Conservation (phyloP, 2,329 filamentous ascomycete genomes). For the Amauroascus verrucosus region DNA sequence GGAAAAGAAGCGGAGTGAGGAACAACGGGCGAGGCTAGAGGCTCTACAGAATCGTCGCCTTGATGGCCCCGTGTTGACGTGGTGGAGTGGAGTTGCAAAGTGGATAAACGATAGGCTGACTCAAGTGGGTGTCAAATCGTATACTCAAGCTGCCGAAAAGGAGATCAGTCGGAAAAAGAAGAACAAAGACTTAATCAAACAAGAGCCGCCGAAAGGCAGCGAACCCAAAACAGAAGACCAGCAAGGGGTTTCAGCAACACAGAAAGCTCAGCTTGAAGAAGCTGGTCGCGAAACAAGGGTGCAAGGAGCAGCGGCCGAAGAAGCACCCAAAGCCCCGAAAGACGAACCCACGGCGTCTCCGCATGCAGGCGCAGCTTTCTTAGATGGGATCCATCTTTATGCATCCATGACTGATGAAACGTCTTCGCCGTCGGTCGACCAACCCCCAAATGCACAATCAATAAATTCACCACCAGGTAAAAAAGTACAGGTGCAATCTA, state of each 20-base stretch:
- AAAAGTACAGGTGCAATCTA: background rate
- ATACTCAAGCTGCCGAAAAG: conserved; percentile 30
- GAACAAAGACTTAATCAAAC: background rate
- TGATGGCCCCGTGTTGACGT: conserved; percentile 78
- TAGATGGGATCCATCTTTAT: conserved; percentile 22
- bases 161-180: conserved; percentile 19
- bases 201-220: conserved; percentile 16
- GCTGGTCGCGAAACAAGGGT: background rate
- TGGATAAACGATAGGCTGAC: conserved; percentile 68
- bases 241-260: conserved; percentile 25
- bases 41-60: conserved; percentile 79
- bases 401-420: conserved; percentile 18
- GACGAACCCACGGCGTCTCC: background rate
- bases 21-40: conserved; percentile 70
- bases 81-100: conserved; percentile 83
- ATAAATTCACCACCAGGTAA: background rate
- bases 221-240: background rate
- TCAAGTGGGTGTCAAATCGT: conserved; percentile 55
- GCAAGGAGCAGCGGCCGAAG: background rate
- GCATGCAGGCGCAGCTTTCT: conserved; percentile 12
- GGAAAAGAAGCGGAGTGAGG: conserved; percentile 77
- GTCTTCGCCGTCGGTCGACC: conserved; percentile 5
- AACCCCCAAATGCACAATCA: background rate
- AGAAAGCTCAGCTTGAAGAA: conserved; percentile 13
- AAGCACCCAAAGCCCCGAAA: background rate